phyloP scores from a whole-genome alignment of 225 moss, liverwort and hornwort genomes.

The Asterella californica region DNA sequence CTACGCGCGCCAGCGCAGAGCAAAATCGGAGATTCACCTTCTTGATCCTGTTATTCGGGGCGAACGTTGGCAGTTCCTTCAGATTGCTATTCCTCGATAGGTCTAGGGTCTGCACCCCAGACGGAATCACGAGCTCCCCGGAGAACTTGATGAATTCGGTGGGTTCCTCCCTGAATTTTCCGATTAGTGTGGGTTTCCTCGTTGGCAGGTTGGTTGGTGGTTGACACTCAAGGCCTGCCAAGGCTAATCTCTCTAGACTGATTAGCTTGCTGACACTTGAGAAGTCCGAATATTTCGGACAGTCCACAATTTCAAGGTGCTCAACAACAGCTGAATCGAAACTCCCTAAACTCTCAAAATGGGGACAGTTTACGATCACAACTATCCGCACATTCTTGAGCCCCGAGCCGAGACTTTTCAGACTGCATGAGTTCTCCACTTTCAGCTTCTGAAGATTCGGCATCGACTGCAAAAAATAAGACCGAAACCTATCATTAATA shows the following conservation, averaged over 20 bases:
- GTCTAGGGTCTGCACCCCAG: background rate
- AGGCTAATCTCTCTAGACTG: background rate
- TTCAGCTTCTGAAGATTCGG: background rate
- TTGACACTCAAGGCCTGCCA: background rate
- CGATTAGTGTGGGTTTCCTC: background rate
- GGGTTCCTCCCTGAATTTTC: too few relatives aligned
- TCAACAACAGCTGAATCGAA: background rate
- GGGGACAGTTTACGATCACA: background rate
- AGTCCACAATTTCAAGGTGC: background rate
- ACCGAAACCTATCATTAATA: background rate
- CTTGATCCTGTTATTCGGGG: background rate
- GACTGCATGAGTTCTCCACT: background rate
- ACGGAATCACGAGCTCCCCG: background rate
- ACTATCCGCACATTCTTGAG: background rate
- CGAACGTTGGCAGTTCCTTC: background rate
- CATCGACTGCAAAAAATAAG: constrained; percentile 3
- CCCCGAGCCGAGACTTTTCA: background rate
- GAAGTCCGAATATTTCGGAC: background rate
- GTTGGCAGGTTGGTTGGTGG: background rate
- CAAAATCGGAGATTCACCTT: background rate
- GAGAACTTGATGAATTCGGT: background rate
- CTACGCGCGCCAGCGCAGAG: background rate
- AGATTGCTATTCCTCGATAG: background rate
- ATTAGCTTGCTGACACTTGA: background rate
- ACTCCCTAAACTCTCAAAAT: background rate